Evolutionary conservation across 1,139 yeast genomes (phyloP).

Genomic region (Kodamaea derodonti): DNA sequence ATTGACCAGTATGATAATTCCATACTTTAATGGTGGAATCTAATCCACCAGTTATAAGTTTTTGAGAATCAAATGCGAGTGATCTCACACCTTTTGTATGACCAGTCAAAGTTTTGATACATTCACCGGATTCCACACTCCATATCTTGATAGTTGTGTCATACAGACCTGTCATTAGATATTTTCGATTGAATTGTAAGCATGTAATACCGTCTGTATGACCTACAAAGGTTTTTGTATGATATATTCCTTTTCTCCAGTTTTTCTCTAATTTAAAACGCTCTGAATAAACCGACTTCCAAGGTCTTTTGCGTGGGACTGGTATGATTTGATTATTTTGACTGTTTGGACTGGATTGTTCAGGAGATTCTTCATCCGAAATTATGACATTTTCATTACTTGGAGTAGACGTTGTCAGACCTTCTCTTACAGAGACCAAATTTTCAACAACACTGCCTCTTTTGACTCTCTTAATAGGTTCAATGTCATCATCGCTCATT

Average conservation of each 20-base stretch:
- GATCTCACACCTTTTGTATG: conserved; percentile 85
- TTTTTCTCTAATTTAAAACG: conserved; percentile 86
- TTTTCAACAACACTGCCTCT: neutral
- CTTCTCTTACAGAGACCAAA: neutral
- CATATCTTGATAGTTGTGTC: conserved; percentile 87
- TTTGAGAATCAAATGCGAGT: conserved; percentile 79
- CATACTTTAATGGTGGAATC: conserved; percentile 92
- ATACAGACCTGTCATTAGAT: conserved; percentile 86
- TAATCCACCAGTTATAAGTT: conserved; percentile 86
- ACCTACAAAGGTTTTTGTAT: conserved; percentile 66
- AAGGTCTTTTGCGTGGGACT: conserved; percentile 55
- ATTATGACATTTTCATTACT: neutral
- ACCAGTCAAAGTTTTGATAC: conserved; percentile 73
- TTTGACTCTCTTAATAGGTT: conserved; percentile 18
- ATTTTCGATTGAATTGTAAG: conserved; percentile 71
- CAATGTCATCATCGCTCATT: conserved; percentile 28
- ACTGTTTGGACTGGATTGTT: neutral
- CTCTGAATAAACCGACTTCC: conserved; percentile 94
- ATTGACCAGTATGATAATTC: conserved; percentile 93
- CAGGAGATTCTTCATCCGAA: neutral
- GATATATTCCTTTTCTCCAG: conserved; percentile 84
- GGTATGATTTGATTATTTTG: neutral
- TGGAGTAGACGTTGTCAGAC: neutral
- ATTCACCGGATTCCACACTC: conserved; percentile 77
- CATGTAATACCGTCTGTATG: conserved; percentile 86